phyloP scores from a whole-genome alignment of 78 protist genomes.

The Mantamonas sphyraenae region DNA sequence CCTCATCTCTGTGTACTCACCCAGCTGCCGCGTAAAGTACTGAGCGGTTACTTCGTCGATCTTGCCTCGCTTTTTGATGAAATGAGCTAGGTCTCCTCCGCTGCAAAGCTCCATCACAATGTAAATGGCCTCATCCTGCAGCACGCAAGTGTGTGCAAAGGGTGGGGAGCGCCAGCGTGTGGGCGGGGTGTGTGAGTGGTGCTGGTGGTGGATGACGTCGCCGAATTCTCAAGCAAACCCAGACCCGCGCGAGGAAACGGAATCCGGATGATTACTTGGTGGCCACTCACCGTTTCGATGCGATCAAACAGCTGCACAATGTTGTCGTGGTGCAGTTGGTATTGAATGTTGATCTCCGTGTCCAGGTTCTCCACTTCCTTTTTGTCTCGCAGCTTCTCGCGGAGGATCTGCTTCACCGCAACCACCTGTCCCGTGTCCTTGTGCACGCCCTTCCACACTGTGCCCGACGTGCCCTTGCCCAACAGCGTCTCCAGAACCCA shows the following conservation, averaged over 20 bases:
- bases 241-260: too few species aligned
- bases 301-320: constrained; percentile 38
- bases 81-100: constrained; percentile 13
- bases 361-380: too few species aligned
- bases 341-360: constrained; percentile 17
- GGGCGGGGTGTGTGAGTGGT: too few species aligned
- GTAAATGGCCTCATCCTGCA: constrained; percentile 2
- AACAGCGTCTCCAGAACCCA: too few species aligned
- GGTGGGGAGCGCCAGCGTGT: too few species aligned
- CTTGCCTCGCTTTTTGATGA: not conserved
- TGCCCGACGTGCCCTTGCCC: constrained; percentile 16
- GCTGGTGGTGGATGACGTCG: too few species aligned
- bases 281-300: constrained; percentile 2
- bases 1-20: too few species aligned
- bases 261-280: too few species aligned
- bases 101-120: constrained; percentile 16
- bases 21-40: not conserved
- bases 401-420: constrained; percentile 24
- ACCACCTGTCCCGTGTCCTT: constrained; percentile 26
- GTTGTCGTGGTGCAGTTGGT: constrained; percentile 24
- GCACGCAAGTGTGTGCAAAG: too few species aligned
- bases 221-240: too few species aligned
- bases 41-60: not conserved
- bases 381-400: not conserved
- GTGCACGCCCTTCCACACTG: constrained; percentile 18